phyloP scores from a whole-genome alignment of 805 yeast species.

The Wickerhamomyces bovis region DNA sequence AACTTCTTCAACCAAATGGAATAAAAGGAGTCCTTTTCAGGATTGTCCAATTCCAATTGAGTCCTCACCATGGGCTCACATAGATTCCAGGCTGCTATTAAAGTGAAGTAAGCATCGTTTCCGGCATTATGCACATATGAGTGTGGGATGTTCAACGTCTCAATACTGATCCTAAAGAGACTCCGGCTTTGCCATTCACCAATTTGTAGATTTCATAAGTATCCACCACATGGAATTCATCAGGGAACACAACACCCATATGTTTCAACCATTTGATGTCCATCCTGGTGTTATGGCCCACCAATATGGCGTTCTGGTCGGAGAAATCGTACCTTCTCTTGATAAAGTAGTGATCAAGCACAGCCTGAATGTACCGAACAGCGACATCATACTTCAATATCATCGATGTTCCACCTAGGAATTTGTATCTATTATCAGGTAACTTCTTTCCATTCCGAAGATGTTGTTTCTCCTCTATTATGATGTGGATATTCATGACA shows the following conservation, averaged over 20 bases:
- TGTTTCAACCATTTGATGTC: slow-evolving; percentile 44
- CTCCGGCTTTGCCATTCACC: slow-evolving; percentile 31
- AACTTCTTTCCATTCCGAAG: slow-evolving; percentile 44
- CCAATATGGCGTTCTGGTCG: slow-evolving; percentile 29
- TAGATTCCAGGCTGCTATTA: slow-evolving; percentile 39
- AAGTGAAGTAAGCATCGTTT: slow-evolving; percentile 58
- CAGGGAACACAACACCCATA: slow-evolving; percentile 40
- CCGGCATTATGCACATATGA: slow-evolving; percentile 60
- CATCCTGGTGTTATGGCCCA: slow-evolving; percentile 51
- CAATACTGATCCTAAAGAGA: slow-evolving; percentile 38
- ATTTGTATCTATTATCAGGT: slow-evolving; percentile 43
- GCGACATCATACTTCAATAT: slow-evolving; percentile 33
- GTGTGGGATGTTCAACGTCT: slow-evolving; percentile 43
- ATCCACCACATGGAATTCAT: slow-evolving; percentile 30
- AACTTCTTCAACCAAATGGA: not conserved
- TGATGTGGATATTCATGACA: slow-evolving; percentile 26
- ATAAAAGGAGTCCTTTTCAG: not conserved
- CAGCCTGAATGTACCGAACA: slow-evolving; percentile 30
- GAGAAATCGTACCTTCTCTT: not conserved
- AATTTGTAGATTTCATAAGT: slow-evolving; percentile 38
- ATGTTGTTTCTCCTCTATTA: slow-evolving; percentile 35
- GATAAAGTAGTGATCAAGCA: slow-evolving; percentile 36
- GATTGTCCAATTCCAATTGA: not conserved
- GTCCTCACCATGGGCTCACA: slow-evolving; percentile 30
- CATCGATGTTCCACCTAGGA: slow-evolving; percentile 38